A percentile compares a stretch with the other conserved stretches of the same genome.
These are phyloP conservation scores for Globisporangium orthogonon DNA, from an alignment of 352 stramenopile species.

Conservation along the genomic window DNA sequence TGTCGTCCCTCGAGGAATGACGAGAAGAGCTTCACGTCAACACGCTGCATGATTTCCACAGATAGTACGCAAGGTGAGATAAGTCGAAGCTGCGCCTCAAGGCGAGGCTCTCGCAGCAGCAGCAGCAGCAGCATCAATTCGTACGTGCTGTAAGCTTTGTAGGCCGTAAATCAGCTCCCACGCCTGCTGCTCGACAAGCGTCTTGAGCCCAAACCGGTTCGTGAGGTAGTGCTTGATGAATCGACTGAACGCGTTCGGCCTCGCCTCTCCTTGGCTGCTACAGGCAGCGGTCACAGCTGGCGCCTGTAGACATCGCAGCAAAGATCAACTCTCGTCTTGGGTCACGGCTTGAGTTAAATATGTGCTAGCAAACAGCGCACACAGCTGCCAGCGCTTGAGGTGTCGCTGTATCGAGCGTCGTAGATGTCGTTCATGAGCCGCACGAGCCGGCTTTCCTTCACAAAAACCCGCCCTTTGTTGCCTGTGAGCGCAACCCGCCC, in stretches of 20 bases:
- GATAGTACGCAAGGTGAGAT: background rate
- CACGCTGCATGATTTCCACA: too few species aligned
- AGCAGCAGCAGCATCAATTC: background rate
- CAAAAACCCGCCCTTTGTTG: slow-evolving; percentile 13
- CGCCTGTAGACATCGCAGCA: background rate
- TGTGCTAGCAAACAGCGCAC: slow-evolving; percentile 8
- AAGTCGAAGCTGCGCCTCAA: background rate
- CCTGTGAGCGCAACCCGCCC: background rate
- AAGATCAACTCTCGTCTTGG: background rate
- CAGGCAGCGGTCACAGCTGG: background rate
- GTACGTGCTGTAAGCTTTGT: slow-evolving; percentile 29
- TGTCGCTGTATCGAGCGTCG: slow-evolving; percentile 40
- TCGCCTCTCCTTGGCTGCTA: background rate
- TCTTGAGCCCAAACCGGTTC: slow-evolving; percentile 54
- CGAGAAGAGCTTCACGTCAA: slow-evolving; percentile 57
- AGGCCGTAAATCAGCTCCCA: slow-evolving; percentile 53
- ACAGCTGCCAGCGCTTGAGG: slow-evolving; percentile 10
- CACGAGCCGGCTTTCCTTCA: slow-evolving; percentile 41
- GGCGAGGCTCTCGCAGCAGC: background rate
- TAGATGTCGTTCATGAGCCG: slow-evolving; percentile 70
- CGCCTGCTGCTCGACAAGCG: slow-evolving; percentile 54
- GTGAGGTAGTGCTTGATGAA: slow-evolving; percentile 59
- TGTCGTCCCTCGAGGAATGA: slow-evolving; percentile 53
- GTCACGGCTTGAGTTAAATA: too few species aligned
- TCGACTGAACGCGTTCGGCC: slow-evolving; percentile 21